Conservation (phyloP, 768 basidiomycete species). For the Tylopilus sp. region DNA sequence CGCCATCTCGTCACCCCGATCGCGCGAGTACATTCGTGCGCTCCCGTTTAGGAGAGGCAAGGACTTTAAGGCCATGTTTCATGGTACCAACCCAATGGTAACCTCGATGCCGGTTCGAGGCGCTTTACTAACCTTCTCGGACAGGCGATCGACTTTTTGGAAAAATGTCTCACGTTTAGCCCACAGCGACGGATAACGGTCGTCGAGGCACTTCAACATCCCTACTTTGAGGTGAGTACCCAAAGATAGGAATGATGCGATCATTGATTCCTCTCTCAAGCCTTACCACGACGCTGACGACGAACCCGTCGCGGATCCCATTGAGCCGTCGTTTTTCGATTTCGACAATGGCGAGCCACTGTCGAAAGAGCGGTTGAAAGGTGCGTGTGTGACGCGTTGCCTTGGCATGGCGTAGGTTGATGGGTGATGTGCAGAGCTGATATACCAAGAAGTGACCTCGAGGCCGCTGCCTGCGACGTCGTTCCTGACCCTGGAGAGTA, state of each 20-base stretch:
- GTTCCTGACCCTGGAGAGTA: slow-evolving; percentile 15
- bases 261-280: slow-evolving; percentile 23
- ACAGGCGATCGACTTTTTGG: slow-evolving; percentile 74
- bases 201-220: slow-evolving; percentile 82
- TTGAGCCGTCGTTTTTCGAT: slow-evolving; percentile 79
- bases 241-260: too few species aligned
- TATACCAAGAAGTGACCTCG: slow-evolving; percentile 49
- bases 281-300: slow-evolving; percentile 88
- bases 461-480: slow-evolving; percentile 11
- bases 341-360: slow-evolving; percentile 69
- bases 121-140: neutral
- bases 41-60: slow-evolving; percentile 83
- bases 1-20: slow-evolving; percentile 76
- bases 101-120: neutral
- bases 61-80: slow-evolving; percentile 66
- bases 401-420: neutral
- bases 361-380: slow-evolving; percentile 68
- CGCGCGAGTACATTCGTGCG: slow-evolving; percentile 85
- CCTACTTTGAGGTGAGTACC: slow-evolving; percentile 70
- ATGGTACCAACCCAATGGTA: slow-evolving; percentile 68
- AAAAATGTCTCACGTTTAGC: slow-evolving; percentile 77
- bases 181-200: slow-evolving; percentile 88
- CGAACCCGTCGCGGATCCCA: slow-evolving; percentile 75
- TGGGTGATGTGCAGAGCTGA: slow-evolving; percentile 34
- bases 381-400: slow-evolving; percentile 31